Conservation (phyloP, 1,139 yeast species). For the Suhomyces coccinellae region DNA sequence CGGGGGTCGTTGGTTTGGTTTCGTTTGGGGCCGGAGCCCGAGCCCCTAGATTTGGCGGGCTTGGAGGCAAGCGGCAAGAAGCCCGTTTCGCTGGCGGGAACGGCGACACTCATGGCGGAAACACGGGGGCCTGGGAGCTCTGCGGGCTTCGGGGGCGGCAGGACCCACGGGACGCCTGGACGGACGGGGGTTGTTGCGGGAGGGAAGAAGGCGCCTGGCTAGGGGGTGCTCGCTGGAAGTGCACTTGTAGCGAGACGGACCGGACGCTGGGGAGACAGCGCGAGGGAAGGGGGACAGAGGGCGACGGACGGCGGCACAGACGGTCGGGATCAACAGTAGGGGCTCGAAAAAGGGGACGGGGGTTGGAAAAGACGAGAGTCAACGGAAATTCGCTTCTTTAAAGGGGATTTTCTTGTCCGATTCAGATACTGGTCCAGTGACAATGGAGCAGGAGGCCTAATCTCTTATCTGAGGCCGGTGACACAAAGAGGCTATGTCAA, state of each 20-base stretch:
- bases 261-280: too few species aligned
- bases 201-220: background rate
- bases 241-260: too few species aligned
- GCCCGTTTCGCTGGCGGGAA: constrained; percentile 3
- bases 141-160: background rate
- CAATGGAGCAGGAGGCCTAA: constrained; percentile 5
- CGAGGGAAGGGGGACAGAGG: too few species aligned
- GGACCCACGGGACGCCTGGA: background rate
- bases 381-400: too few species aligned
- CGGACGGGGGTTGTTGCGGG: too few species aligned
- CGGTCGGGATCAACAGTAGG: too few species aligned
- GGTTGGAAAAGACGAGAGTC: background rate
- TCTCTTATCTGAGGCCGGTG: constrained; percentile 9
- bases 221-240: too few species aligned
- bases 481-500: constrained; percentile 9
- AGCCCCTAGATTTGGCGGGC: constrained; percentile 2
- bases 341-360: background rate
- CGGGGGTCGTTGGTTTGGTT: constrained; percentile 7
- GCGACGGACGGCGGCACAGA: too few species aligned
- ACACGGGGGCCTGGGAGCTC: background rate
- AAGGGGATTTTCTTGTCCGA: background rate
- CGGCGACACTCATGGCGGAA: constrained; percentile 7
- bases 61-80: constrained; percentile 2
- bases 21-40: constrained; percentile 5
- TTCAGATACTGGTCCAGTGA: constrained; percentile 4